phyloP scores from a whole-genome alignment of 371 early-diverging fungal species.

The Rhizopus sp. region DNA sequence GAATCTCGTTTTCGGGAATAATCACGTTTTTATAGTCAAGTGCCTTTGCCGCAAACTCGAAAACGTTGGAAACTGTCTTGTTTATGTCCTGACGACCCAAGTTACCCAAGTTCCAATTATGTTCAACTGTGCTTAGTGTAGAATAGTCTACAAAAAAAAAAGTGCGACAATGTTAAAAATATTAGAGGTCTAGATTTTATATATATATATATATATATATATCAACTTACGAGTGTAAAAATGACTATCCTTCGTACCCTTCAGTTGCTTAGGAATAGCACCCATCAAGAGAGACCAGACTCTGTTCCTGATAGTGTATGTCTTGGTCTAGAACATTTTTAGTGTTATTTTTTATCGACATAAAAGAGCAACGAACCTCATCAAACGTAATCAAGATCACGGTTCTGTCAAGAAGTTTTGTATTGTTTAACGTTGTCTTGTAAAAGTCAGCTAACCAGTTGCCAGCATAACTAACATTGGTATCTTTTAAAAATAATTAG shows the following conservation, averaged over 20 bases:
- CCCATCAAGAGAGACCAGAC: conserved; percentile 38
- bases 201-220: neutral
- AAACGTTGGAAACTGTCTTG: conserved; percentile 38
- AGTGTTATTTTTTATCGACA: neutral
- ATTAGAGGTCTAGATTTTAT: too few species aligned
- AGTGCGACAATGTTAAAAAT: neutral
- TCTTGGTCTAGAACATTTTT: conserved; percentile 10
- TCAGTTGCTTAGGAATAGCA: conserved; percentile 24
- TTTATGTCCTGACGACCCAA: conserved; percentile 54
- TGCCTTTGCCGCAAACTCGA: conserved; percentile 30
- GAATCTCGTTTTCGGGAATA: conserved; percentile 29
- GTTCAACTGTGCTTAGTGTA: conserved; percentile 54
- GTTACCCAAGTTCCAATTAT: conserved; percentile 61
- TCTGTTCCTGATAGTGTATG: conserved; percentile 27
- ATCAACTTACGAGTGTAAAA: conserved; percentile 46
- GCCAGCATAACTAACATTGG: conserved; percentile 32
- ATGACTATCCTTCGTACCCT: conserved; percentile 51
- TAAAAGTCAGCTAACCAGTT: conserved; percentile 32
- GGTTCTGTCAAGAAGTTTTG: conserved; percentile 20
- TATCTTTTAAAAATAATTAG: conserved; percentile 12
- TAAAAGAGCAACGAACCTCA: conserved; percentile 12
- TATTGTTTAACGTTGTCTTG: conserved; percentile 24
- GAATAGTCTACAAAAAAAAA: conserved; percentile 43
- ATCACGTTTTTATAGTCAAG: conserved; percentile 33
- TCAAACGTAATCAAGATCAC: conserved; percentile 35